Evolutionary conservation across 805 yeast genomes (phyloP), one percentile per base, ranked within the genome.

Genomic region (Jamesozyma hellenica): DNA sequence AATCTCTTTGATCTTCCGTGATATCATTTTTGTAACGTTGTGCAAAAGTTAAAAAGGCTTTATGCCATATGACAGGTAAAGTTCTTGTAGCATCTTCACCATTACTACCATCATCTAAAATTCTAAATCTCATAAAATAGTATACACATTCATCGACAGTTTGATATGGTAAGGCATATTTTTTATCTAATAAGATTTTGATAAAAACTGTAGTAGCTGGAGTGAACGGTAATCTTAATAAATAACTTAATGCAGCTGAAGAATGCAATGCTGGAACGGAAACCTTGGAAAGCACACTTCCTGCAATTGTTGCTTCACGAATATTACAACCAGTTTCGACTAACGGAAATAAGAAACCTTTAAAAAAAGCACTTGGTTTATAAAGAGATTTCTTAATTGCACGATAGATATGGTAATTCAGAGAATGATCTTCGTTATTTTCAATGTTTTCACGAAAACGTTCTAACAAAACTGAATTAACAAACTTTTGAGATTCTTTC

Each of bases 1-100:
- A 86, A 53, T 92, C 98, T 59, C 96, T 75, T 69, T 92, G 99
- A 59, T 92, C 99, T 52, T 86, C 95, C n/a, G 98, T 92, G 43
- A 92, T 85, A 68, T 92, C 98, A 57, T 92, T 90, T 62, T 90
- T 92, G 60, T 92, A 92, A 48, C 96, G 74, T 66, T 88, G 96
- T 28, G 96, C 95, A 67, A 92, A 92, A 2, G 92, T 81, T 42
- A 92, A 70, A 56, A 92, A 82, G 2, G 96, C 90, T 61, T 90
- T 94, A 61, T 94, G 97, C 97, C 98, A 92, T 28, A 90, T 90
- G 14, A 92, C 83, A 7, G 98, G 97, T 56, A 92, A 70, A 36
- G 73, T 56, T 36, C 68, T 61, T 15, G 63, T 64, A 41, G 71
- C 61, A 35, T 63, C 64, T 36, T 63, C 66, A 51, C 61, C 63